phyloP scores from a whole-genome alignment of 345 rosid genomes.

The Rhizophora apiculata region DNA sequence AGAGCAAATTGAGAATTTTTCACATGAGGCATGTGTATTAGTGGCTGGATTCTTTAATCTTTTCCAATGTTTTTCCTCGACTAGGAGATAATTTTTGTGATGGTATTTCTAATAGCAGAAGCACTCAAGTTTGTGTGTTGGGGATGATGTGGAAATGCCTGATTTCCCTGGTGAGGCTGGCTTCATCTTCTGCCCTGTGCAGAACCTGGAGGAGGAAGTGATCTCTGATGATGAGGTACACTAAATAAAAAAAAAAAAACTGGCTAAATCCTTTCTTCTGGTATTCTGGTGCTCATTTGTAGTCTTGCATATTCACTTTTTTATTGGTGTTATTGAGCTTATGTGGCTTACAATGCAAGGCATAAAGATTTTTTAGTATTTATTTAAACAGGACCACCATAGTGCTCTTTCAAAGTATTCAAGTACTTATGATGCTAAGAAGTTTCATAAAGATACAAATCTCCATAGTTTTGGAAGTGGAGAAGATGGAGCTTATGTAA shows the following conservation, averaged over 20 bases:
- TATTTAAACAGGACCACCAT: conserved; percentile 19
- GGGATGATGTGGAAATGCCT: conserved; percentile 58
- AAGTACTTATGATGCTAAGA: conserved; percentile 4
- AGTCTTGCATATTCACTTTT: background rate
- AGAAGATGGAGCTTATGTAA: conserved; percentile 25
- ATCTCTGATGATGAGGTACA: conserved; percentile 46
- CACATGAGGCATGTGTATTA: conserved; percentile 33
- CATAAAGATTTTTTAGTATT: background rate
- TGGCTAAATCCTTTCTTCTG: background rate
- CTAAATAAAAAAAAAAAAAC: background rate
- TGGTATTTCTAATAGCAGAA: conserved; percentile 26
- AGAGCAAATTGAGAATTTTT: conserved; percentile 14
- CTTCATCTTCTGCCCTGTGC: conserved; percentile 19
- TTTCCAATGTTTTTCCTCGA: background rate
- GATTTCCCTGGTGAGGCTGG: conserved; percentile 45
- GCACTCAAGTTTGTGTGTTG: conserved; percentile 21
- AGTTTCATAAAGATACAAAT: conserved; percentile 13
- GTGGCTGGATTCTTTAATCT: background rate
- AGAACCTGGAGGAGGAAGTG: conserved; percentile 31
- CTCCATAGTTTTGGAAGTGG: conserved; percentile 19
- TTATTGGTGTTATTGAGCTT: background rate
- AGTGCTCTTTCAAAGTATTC: conserved; percentile 8
- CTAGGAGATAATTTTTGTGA: background rate
- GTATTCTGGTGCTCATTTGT: background rate
- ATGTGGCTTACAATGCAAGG: too few relatives aligned